Conservation (phyloP, 495 filamentous ascomycete genomes). For the Penicillium steckii region DNA sequence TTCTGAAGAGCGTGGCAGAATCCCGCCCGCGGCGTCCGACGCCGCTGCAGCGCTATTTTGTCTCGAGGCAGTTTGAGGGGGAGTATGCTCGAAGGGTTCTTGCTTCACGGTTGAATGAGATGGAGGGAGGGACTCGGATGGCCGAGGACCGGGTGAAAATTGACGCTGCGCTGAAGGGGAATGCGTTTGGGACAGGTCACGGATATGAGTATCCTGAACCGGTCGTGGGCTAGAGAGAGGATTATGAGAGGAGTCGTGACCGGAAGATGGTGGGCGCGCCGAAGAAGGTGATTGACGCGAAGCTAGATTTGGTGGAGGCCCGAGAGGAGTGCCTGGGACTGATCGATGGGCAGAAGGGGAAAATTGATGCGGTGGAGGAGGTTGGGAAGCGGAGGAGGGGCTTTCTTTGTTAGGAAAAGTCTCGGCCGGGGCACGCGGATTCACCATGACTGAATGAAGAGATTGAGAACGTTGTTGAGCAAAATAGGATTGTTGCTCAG, state of each 20-base stretch:
- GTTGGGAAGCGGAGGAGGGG: constrained; percentile 38
- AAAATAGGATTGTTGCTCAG: constrained; percentile 39
- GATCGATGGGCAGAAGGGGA: constrained; percentile 41
- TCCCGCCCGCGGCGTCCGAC: constrained; percentile 12
- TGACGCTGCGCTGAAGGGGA: constrained; percentile 32
- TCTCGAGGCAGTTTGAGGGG: constrained; percentile 41
- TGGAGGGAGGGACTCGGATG: constrained; percentile 28
- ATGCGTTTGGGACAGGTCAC: constrained; percentile 21
- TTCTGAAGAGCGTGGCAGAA: constrained; percentile 21
- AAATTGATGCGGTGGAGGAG: constrained; percentile 39
- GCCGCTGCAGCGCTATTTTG: constrained; percentile 27
- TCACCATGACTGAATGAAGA: constrained; percentile 45
- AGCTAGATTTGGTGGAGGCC: constrained; percentile 38
- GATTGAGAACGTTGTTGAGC: constrained; percentile 48
- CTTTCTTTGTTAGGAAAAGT: constrained; percentile 38
- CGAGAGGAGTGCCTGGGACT: constrained; percentile 48
- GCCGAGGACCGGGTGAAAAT: constrained; percentile 28
- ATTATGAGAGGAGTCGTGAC: constrained; percentile 33
- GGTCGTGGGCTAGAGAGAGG: constrained; percentile 38
- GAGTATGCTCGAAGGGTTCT: constrained; percentile 42
- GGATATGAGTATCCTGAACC: constrained; percentile 25
- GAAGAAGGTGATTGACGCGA: constrained; percentile 38
- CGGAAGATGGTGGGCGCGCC: constrained; percentile 33
- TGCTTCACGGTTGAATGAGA: constrained; percentile 30
- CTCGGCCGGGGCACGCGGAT: constrained; percentile 34